phyloP scores from a whole-genome alignment of 106 monocot species.

The Acorus gramineus region DNA sequence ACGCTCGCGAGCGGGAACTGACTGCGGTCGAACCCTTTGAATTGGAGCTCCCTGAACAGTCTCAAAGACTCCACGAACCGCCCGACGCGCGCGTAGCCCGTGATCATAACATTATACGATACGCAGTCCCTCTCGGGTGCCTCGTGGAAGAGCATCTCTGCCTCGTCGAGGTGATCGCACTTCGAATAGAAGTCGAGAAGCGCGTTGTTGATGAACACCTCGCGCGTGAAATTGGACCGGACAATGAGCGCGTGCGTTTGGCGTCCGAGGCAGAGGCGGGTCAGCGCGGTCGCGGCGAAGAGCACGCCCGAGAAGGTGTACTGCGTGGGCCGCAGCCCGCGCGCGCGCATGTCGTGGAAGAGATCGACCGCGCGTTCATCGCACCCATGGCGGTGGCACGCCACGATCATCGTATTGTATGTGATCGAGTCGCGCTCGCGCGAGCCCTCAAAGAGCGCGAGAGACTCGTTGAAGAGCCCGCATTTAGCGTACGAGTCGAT shows the following conservation, averaged over 20 bases:
- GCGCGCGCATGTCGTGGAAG: slow-evolving; percentile 36
- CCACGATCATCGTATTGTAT: slow-evolving; percentile 68
- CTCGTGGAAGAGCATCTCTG: slow-evolving; percentile 38
- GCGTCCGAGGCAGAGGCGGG: slow-evolving; percentile 39
- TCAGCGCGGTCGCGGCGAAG: slow-evolving; percentile 35
- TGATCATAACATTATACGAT: slow-evolving; percentile 79
- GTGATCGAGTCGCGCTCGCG: slow-evolving; percentile 47
- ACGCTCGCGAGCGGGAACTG: slow-evolving; percentile 56
- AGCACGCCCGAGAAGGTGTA: slow-evolving; percentile 74
- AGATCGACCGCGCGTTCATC: slow-evolving; percentile 35
- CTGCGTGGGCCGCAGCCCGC: slow-evolving; percentile 48
- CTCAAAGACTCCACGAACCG: slow-evolving; percentile 21
- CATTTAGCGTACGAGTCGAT: slow-evolving; percentile 81
- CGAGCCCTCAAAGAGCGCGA: slow-evolving; percentile 35
- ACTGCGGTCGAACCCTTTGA: slow-evolving; percentile 23
- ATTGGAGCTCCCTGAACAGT: slow-evolving; percentile 52
- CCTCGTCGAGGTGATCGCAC: slow-evolving; percentile 29
- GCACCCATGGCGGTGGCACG: slow-evolving; percentile 46
- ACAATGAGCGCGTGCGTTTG: slow-evolving; percentile 57
- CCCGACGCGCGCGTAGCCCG: slow-evolving; percentile 47
- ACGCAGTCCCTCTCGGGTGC: slow-evolving; percentile 58
- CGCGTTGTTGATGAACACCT: slow-evolving; percentile 71
- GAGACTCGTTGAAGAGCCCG: slow-evolving; percentile 19
- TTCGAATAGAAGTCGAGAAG: slow-evolving; percentile 84
- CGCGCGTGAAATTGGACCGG: slow-evolving; percentile 54